phyloP scores from a whole-genome alignment of 75 land plant genomes.

The Larix kaempferi region DNA sequence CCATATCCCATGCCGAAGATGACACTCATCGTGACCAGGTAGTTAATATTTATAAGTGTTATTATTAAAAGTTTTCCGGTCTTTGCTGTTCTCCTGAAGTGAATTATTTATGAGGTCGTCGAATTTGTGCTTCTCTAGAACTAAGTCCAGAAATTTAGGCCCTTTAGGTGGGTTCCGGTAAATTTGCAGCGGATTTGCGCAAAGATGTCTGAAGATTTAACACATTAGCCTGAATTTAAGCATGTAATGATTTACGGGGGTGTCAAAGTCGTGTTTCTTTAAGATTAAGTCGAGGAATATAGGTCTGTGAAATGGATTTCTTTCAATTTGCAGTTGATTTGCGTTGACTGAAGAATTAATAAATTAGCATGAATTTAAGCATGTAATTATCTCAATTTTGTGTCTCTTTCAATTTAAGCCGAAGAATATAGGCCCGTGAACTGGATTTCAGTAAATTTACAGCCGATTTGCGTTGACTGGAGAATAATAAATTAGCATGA shows the following conservation, averaged over 20 bases:
- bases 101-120: too few species aligned
- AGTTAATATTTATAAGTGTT: too few species aligned
- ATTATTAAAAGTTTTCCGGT: too few species aligned
- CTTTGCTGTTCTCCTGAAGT: too few species aligned
- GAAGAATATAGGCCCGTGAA: neutral
- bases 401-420: neutral
- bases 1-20: constrained; percentile 31
- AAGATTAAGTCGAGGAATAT: neutral
- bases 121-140: too few species aligned
- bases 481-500: neutral
- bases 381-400: neutral
- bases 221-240: too few species aligned
- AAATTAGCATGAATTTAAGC: neutral
- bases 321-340: neutral
- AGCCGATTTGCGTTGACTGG: neutral
- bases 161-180: too few species aligned
- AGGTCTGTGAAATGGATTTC: neutral
- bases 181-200: too few species aligned
- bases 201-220: too few species aligned
- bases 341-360: neutral
- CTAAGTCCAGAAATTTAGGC: too few species aligned
- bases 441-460: neutral
- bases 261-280: neutral
- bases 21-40: constrained; percentile 50
- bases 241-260: neutral